Base-by-base conservation (phyloP, 139 green algal genomes). In the Chlamydomonas incerta region DNA sequence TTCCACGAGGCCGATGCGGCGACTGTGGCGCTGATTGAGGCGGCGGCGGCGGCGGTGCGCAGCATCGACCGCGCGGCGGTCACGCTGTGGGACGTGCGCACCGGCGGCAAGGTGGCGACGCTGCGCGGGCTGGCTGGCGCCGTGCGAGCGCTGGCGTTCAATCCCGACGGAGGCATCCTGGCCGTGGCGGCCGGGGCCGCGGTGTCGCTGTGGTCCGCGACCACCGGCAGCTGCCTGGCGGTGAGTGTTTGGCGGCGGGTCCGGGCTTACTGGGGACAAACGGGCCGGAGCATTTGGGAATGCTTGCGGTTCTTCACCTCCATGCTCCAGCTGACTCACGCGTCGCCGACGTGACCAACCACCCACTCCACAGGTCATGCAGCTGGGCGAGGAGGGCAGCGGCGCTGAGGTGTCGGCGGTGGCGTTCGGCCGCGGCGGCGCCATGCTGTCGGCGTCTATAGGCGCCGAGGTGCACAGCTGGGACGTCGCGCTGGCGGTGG, bases 1-100 rank as follows among this genome's bases (percentile, higher is more conserved):
- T 35, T 35, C 65, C 5, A 10, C 5, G 65, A 70, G 26, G n/a
- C 26, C 14, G n/a, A 70, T n/a, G 65, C 65, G 23, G 60, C 60
- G 17, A 66, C 60, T 15, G 60, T 24, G 23, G 60, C 60, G 60
- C 60, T 66, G 60, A 23, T 66, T 2, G 60, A 70, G 65, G 65
- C 65, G 8, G 65, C n/a, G n/a, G 65, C 65, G n/a, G 65, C n/a
- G 65, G 67, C 67, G 67, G 67, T 50, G 67, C 31, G 67, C 18
- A 13, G 35, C 10, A 3, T 67, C 13, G 79, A 85, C 46, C 46
- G 4, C 10, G 33, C 34, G 28, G 79, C 79, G 8, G 65, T 24
- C 26, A 85, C 66, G 50, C 66, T 85, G 66, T 85, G 79, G 79
- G 79, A 85, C 23, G 79, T 66, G n/a, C 79, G 79, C 31, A 85